Base-by-base conservation (phyloP, 129 eudicot genomes). In the Ambrosia trifida region DNA sequence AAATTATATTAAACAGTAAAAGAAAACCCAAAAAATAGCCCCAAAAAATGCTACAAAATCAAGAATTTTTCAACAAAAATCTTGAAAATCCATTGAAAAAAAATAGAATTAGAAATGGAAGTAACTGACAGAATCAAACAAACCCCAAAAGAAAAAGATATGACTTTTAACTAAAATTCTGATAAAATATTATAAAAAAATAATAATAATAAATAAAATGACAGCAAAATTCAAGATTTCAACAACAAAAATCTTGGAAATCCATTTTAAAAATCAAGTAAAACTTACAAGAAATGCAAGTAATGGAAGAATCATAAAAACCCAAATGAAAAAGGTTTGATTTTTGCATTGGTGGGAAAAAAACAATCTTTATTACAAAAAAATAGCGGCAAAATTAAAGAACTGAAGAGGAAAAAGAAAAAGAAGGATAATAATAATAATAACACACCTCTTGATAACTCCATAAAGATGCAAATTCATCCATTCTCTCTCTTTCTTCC, bases 381-480 rank as follows among this genome's bases (percentile, higher is more conserved):
- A 72, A 52, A 49, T 51, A 40, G 18, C 30, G 46, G 1, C 49
- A 12, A 59, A 62, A 51, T 56, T 77, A 36, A 68, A 61, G 31
- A 66, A 36, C 43, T n/a, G 6, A 57, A 73, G 16, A 74, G 28
- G 1, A 66, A 74, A 81, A 14, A 51, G 18, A 40, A 11, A 17
- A 51, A 19, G 44, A 40, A 46, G 69, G 68, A 24, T 24, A 24
- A 0, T 7, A 7, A 40, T 40, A 36, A 36, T 10, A 5, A 70
- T 40, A 70, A 83, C 88, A 79, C 72, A 90, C 96, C 94, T 90
- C 94, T 73, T 80, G 90, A 72, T 84, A 80, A 73, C 70, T 78
- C 96, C 96, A 90, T 64, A 87, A 76, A 63, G 94, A 84, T 53
- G 71, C 76, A 69, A 83, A 51, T 56, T 88, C 90, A 17, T 77